These are phyloP conservation scores for Thymus mandschuricus DNA, from an alignment of 257 asterid genomes.

Conservation along the genomic window DNA sequence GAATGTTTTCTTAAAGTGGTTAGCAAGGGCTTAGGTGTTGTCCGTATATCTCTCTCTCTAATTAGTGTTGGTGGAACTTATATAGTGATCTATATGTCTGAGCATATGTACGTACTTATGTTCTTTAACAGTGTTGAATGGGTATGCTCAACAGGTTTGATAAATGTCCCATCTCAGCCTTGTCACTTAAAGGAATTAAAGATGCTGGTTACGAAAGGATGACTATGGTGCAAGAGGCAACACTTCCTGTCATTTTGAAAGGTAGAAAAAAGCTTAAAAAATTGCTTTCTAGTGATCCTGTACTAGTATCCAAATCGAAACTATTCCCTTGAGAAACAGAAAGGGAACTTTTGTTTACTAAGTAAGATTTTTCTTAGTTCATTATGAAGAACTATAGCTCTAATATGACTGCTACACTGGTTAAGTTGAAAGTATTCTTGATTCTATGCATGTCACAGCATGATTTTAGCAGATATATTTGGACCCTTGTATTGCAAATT, in stretches of 20 bases:
- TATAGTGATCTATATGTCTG: not conserved
- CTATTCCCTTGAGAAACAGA: not conserved
- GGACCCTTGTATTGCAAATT: not conserved
- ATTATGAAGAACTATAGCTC: not conserved
- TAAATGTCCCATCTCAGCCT: constrained; percentile 72
- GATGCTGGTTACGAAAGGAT: constrained; percentile 87
- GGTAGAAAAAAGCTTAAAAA: constrained; percentile 47
- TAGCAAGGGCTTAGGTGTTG: not conserved
- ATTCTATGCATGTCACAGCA: not conserved
- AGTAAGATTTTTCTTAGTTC: not conserved
- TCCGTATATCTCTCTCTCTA: too few relatives aligned
- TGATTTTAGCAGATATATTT: not conserved
- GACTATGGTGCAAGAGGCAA: constrained; percentile 97
- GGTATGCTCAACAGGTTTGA: constrained; percentile 63
- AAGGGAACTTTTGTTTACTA: not conserved
- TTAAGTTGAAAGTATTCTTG: not conserved
- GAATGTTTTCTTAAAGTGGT: not conserved
- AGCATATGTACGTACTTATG: not conserved
- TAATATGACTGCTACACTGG: not conserved
- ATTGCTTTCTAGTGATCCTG: constrained; percentile 6
- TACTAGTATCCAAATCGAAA: constrained; percentile 15
- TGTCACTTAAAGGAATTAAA: constrained; percentile 84
- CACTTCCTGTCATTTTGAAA: constrained; percentile 83
- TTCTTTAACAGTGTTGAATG: not conserved
- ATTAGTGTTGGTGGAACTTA: constrained; percentile 13